Base-by-base conservation (phyloP, 2,329 filamentous ascomycete species). In the Fusarium burgessii region DNA sequence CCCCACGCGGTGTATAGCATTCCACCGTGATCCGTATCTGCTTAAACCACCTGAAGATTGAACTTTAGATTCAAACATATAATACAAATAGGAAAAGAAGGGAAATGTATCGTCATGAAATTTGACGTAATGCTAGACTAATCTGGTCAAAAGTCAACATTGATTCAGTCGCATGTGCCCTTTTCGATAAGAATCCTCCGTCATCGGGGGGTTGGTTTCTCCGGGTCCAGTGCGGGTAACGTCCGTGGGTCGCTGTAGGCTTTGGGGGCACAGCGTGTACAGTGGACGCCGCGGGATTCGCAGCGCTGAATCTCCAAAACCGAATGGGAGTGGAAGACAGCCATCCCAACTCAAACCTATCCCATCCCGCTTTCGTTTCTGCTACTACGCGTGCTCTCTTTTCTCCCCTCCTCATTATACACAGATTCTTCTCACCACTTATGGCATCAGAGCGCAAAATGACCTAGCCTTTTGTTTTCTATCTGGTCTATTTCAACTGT, bases 271-370 rank as follows among this genome's bases (percentile, higher is more conserved):
- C 33, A 63, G 62, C 32, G 23, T 33, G 41, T 67, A 62, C 36
- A 58, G 54, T 46, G 54, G 66, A 56, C 55, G 61, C 71, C 45
- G 59, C 64, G 55, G 74, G 59, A 69, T 66, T 72, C 59, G 49
- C 51, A 71, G 73, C 64, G 56, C 62, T 68, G 61, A 64, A 65
- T 74, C 70, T 75, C 74, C 72, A 72, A 76, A 76, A 70, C 65
- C 62, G 49, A 74, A 63, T 73, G 64, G 69, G 54, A 55, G 15
- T 46, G 29, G 12, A 63, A 72, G 66, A 68, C 45, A 49, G 47
- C 41, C 50, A 43, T 57, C 47, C 47, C 32, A 50, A 51, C n/a
- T 32, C 47, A 38, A 11, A 58, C 40, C 61, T 50, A 67, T 73
- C 52, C 70, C 62, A 72, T 72, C 71, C 67, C 63, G 63, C 68